Conservation (phyloP, 1,139 yeast genomes). For the Torulaspora pretoriensis region DNA sequence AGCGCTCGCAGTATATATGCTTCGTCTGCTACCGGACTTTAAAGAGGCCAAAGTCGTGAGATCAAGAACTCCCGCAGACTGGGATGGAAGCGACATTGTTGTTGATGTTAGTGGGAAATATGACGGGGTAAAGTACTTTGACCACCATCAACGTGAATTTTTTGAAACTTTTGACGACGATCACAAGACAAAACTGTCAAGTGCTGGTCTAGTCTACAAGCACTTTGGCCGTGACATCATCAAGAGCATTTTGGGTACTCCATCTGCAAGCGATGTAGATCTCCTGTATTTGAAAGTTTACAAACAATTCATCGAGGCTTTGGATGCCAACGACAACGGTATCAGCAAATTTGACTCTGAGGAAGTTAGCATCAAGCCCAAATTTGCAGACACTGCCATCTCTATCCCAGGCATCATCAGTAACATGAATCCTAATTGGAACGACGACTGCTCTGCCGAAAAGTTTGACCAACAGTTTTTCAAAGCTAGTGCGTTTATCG, state of each 20-base stretch:
- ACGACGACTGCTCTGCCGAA: conserved; percentile 56
- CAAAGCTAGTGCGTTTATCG: conserved; percentile 78
- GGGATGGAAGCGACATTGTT: conserved; percentile 87
- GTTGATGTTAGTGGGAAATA: conserved; percentile 95
- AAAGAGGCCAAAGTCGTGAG: conserved; percentile 65
- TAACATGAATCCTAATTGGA: conserved; percentile 83
- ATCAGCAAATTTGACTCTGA: conserved; percentile 63
- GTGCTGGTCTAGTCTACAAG: conserved; percentile 91
- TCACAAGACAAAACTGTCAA: conserved; percentile 73
- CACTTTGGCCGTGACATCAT: conserved; percentile 33
- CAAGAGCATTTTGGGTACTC: neutral
- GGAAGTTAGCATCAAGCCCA: conserved; percentile 39
- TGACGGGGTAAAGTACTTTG: conserved; percentile 82
- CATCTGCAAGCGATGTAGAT: conserved; percentile 44
- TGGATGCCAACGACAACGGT: conserved; percentile 97
- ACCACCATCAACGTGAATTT: conserved; percentile 90
- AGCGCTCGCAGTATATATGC: conserved; percentile 88
- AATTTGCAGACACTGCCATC: conserved; percentile 55
- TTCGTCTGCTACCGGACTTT: conserved; percentile 67
- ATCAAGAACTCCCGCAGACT: conserved; percentile 74
- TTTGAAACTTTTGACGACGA: conserved; percentile 57
- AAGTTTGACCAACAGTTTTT: conserved; percentile 63
- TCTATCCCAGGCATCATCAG: conserved; percentile 77
- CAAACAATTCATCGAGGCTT: conserved; percentile 79
- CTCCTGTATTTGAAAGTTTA: conserved; percentile 70